Conservation (phyloP, 768 basidiomycete genomes). For the Galerina marginata region DNA sequence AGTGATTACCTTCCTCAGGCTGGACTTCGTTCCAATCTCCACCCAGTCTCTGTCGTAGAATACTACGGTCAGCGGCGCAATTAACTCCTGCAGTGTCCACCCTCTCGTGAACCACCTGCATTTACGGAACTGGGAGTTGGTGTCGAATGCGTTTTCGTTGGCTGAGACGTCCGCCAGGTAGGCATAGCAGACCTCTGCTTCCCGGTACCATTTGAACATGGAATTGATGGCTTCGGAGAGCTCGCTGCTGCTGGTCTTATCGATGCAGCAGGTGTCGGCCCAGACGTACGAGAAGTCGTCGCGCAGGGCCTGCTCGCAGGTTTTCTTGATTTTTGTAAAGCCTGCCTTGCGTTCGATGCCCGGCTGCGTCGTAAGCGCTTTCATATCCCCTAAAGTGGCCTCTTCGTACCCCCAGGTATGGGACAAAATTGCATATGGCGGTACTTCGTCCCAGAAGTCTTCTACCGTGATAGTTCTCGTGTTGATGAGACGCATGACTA, state of each 20-base stretch:
- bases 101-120: conserved; percentile 14
- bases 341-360: conserved; percentile 1
- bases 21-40: conserved; percentile 12
- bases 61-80: conserved; percentile 9
- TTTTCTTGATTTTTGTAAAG: conserved; percentile 7
- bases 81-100: conserved; percentile 17
- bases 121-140: background rate
- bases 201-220: too few species aligned
- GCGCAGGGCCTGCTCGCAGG: background rate
- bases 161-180: conserved; percentile 11
- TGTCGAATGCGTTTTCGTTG: background rate
- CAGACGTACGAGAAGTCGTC: conserved; percentile 5
- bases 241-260: too few species aligned
- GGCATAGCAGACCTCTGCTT: conserved; percentile 6
- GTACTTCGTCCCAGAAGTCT: conserved; percentile 2
- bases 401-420: conserved; percentile 13
- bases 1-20: conserved; percentile 2
- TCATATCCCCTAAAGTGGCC: conserved; percentile 6
- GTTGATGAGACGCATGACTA: conserved; percentile 6
- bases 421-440: conserved; percentile 9
- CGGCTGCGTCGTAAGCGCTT: background rate
- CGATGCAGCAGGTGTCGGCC: background rate
- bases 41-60: conserved; percentile 14
- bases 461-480: conserved; percentile 1
- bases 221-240: too few species aligned